Conservation (phyloP, 2,329 filamentous ascomycete species). For the Microascus cirrosus region DNA sequence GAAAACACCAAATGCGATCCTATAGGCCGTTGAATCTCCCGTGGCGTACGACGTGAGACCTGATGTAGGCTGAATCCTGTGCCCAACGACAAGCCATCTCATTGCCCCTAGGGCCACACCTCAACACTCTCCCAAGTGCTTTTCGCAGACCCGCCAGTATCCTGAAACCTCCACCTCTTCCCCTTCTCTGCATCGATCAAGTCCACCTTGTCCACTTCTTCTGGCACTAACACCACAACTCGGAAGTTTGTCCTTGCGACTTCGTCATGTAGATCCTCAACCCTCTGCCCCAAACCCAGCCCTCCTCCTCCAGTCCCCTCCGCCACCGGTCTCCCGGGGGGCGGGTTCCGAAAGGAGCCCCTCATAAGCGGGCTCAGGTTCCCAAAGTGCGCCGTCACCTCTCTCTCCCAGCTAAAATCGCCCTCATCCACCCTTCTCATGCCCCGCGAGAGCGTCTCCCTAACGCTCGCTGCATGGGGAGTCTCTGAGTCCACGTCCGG, state of each 20-base stretch:
- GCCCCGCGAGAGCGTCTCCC: slow-evolving; percentile 45
- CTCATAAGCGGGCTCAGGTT: slow-evolving; percentile 76
- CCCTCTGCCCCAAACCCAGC: slow-evolving; percentile 46
- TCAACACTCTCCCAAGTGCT: slow-evolving; percentile 57
- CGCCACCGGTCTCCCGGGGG: slow-evolving; percentile 50
- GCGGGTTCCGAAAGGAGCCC: slow-evolving; percentile 62
- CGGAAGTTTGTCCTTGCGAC: slow-evolving; percentile 67
- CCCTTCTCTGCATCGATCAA: slow-evolving; percentile 53
- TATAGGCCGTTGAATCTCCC: too few species aligned
- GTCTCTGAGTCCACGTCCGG: slow-evolving; percentile 45
- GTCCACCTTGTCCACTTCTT: slow-evolving; percentile 66
- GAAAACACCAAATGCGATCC: too few species aligned
- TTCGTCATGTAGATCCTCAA: slow-evolving; percentile 59
- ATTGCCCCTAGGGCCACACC: slow-evolving; percentile 54
- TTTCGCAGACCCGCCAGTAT: slow-evolving; percentile 31
- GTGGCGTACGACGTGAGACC: not conserved
- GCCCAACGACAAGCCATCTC: not conserved
- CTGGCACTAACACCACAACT: slow-evolving; percentile 70
- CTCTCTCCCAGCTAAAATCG: slow-evolving; percentile 66
- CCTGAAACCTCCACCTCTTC: slow-evolving; percentile 57
- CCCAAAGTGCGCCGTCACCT: slow-evolving; percentile 81
- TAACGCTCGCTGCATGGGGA: slow-evolving; percentile 30
- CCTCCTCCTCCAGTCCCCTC: slow-evolving; percentile 20
- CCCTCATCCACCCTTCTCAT: slow-evolving; percentile 45
- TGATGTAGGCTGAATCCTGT: not conserved